Percentiles rank a stretch among this genome's conserved stretches.
These are phyloP conservation scores for Alternaria sp. DNA, from an alignment of 2,329 filamentous ascomycete species.

Conservation along the genomic window DNA sequence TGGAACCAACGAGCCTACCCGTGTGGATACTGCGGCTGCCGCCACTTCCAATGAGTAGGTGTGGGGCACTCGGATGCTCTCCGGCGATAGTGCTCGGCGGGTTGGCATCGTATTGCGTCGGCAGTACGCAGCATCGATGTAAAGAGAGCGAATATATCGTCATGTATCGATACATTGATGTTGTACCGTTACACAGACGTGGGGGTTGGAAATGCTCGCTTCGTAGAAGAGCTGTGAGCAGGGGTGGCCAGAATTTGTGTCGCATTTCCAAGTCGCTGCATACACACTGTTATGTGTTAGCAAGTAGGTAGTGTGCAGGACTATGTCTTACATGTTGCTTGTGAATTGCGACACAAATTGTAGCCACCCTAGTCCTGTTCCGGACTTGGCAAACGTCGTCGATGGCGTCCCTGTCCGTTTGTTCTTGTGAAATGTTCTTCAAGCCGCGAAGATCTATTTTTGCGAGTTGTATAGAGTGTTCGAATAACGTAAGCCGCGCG, in stretches of 20 bases:
- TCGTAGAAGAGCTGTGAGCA: background rate
- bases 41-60: constrained; percentile 11
- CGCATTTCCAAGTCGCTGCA: background rate
- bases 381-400: background rate
- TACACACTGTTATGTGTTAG: background rate
- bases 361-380: background rate
- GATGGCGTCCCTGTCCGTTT: background rate
- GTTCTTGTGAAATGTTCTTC: background rate
- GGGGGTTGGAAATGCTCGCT: background rate
- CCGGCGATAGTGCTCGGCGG: constrained; percentile 24
- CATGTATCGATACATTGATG: constrained; percentile 15
- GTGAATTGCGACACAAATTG: background rate
- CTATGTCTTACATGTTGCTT: too few relatives aligned
- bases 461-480: background rate
- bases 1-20: constrained; percentile 12
- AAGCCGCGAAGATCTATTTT: background rate
- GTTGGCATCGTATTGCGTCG: constrained; percentile 8
- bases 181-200: constrained; percentile 1
- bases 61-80: constrained; percentile 18
- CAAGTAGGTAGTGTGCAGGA: background rate
- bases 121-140: constrained; percentile 1
- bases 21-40: constrained; percentile 2
- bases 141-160: constrained; percentile 4
- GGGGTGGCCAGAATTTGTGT: background rate
- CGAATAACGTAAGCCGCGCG: too few relatives aligned